Conservation (phyloP, 805 yeast genomes). For the Saccharomycopsis sp. region DNA sequence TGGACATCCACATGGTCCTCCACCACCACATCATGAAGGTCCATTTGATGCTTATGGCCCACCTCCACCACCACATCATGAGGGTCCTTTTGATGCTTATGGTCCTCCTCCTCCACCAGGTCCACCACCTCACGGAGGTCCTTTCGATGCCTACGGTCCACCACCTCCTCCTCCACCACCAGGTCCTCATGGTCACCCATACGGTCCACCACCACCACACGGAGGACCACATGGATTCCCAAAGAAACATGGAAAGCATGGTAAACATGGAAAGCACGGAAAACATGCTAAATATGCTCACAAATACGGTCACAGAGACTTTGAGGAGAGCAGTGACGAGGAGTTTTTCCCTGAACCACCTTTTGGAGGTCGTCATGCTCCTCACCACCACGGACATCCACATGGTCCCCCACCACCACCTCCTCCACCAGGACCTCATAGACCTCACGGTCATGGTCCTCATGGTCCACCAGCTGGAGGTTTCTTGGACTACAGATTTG, state of each 20-base stretch:
- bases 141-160: background rate
- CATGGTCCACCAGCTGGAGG: constrained; percentile 27
- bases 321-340: background rate
- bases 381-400: background rate
- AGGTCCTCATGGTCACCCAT: background rate
- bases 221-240: background rate
- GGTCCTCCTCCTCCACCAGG: background rate
- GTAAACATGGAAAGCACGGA: background rate
- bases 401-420: constrained; percentile 5
- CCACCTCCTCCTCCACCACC: background rate
- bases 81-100: background rate
- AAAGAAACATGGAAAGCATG: background rate
- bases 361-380: background rate
- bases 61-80: background rate
- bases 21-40: constrained; percentile 32
- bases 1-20: constrained; percentile 28
- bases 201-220: background rate
- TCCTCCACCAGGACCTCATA: constrained; percentile 12
- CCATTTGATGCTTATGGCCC: constrained; percentile 28
- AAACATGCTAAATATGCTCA: background rate
- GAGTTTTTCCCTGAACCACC: background rate
- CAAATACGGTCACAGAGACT: background rate
- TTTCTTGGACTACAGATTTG: constrained; percentile 2
- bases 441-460: constrained; percentile 15
- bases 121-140: constrained; percentile 2